phyloP scores from a whole-genome alignment of 2,329 filamentous ascomycete species.

The Aspergillus sp. region DNA sequence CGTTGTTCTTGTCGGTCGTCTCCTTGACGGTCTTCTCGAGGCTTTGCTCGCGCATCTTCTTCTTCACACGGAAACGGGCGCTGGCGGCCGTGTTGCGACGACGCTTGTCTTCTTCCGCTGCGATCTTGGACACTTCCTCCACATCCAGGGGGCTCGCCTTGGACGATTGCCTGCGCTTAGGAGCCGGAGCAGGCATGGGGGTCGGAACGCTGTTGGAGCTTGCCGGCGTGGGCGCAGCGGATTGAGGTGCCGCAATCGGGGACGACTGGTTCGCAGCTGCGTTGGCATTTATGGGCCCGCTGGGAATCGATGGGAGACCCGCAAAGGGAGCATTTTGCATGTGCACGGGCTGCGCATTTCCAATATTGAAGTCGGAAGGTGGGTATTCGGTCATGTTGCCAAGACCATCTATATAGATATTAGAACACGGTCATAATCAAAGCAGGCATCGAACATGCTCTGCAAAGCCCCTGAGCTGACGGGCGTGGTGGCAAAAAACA shows the following conservation, averaged over 20 bases:
- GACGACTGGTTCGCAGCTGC: slow-evolving; percentile 11
- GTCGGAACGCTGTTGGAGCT: slow-evolving; percentile 12
- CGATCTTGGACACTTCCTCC: slow-evolving; percentile 66
- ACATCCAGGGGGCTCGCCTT: slow-evolving; percentile 44
- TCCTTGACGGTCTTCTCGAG: slow-evolving; percentile 78
- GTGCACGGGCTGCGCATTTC: slow-evolving; percentile 19
- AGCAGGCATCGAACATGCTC: neutral
- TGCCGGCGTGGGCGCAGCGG: slow-evolving; percentile 10
- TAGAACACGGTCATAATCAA: slow-evolving; percentile 4
- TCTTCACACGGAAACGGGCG: slow-evolving; percentile 90
- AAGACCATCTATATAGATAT: slow-evolving; percentile 21
- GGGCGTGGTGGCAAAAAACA: neutral
- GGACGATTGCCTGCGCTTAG: slow-evolving; percentile 35
- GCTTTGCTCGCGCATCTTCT: slow-evolving; percentile 89
- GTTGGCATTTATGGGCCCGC: slow-evolving; percentile 10
- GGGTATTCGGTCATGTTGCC: slow-evolving; percentile 27
- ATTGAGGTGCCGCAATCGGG: slow-evolving; percentile 9
- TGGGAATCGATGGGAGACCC: slow-evolving; percentile 15
- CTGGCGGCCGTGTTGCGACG: slow-evolving; percentile 84
- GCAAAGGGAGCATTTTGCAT: slow-evolving; percentile 20
- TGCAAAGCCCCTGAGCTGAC: neutral
- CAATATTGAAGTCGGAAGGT: slow-evolving; percentile 21
- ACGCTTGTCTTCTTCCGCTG: slow-evolving; percentile 89
- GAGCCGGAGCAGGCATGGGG: slow-evolving; percentile 12
- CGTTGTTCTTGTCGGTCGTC: slow-evolving; percentile 70